Conservation (phyloP, 306 rosid genomes). For the Pachyrhizus erosus region DNA sequence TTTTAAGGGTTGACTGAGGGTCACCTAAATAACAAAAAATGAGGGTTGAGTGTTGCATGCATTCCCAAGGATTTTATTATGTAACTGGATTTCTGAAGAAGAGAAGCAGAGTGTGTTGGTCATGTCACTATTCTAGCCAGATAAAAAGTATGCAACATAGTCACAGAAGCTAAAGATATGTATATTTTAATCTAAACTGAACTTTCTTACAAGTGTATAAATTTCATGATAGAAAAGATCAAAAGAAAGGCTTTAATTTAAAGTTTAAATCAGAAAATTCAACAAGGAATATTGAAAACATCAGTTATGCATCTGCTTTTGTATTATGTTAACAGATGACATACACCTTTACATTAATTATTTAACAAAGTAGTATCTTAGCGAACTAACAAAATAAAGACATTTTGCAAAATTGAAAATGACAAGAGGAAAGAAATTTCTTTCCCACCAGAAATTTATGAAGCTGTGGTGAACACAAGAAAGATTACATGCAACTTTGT, state of each 20-base stretch:
- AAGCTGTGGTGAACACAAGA: conserved; percentile 1
- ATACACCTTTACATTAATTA: no score
- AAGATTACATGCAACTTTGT: conserved; percentile 15
- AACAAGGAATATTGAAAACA: no score
- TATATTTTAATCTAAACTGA: neutral
- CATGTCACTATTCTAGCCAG: neutral
- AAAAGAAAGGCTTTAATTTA: no score
- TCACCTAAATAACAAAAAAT: neutral
- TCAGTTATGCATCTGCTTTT: neutral
- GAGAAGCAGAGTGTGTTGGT: neutral
- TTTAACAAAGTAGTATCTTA: neutral
- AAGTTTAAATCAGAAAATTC: no score
- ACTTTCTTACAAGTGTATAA: neutral
- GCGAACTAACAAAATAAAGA: neutral
- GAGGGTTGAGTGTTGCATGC: neutral
- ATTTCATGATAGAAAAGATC: neutral
- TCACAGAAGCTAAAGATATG: neutral
- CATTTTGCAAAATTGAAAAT: neutral
- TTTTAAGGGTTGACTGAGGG: neutral
- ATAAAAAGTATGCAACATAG: neutral
- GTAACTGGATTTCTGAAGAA: neutral
- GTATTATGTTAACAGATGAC: neutral
- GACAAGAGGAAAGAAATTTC: conserved; percentile 4
- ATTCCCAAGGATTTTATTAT: neutral
- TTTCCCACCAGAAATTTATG: conserved; percentile 23